Evolutionary conservation across 441 rosid genomes (phyloP), one percentile per base, ranked within the genome.

Genomic region (Populus hybrid): DNA sequence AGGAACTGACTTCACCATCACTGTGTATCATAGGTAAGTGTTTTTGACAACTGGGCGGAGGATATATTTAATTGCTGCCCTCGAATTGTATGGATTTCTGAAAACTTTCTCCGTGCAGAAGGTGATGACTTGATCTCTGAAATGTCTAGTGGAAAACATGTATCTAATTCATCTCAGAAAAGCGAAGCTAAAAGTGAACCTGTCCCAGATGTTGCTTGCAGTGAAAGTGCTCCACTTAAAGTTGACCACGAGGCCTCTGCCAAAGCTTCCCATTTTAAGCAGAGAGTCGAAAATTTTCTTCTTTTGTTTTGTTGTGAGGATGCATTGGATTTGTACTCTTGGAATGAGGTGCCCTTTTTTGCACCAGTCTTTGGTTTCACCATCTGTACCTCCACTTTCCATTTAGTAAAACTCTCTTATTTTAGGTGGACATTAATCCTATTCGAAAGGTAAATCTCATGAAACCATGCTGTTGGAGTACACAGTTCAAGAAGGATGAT

Each of bases 381-480:
- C 50, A 79, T 67, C 64, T 73, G 54, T 83, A 32, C 74, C 69
- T 78, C 73, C 34, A 63, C 77, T 81, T 77, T 70, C 79, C 72
- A 77, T 70, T 68, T 64, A 82, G 74, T 76, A 76, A 81, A 75
- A 71, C 73, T 79, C 84, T 78, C 73, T 83, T 75, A 76, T 84
- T 86, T 84, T 85, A 93, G 97, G 93, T 90, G 80, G 84, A 84
- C 69, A 64, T 68, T 68, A 85, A 85, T 76, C 84, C 89, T 80
- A 63, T 83, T 74, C 79, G 30, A 80, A 84, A 82, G 82, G 85
- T 89, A 74, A 85, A 82, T 78, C 91, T 91, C 68, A 80, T 57
- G 72, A 90, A 88, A 69, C 89, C 88, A 54, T 95, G 97, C 78
- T 87, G 97, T 84, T 93, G 97, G 97, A 86, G 89, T 78, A 75